Conservation (phyloP, 208 protist genomes). For the Eutreptiella sp. region DNA sequence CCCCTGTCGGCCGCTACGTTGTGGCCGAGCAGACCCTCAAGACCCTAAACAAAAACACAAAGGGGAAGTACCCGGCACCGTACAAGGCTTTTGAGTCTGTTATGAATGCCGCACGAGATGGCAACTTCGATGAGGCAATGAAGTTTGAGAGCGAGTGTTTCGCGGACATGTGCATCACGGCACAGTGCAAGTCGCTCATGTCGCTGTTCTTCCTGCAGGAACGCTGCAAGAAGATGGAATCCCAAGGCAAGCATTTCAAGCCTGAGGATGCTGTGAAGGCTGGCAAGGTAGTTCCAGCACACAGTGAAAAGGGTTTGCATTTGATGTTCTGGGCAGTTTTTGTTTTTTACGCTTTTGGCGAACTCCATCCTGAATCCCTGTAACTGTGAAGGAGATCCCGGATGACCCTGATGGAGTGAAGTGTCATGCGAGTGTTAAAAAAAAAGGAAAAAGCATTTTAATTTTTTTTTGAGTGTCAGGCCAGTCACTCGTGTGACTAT, state of each 20-base stretch:
- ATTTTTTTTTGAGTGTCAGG: too few species aligned
- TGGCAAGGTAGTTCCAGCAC: too few species aligned
- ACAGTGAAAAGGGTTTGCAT: too few species aligned
- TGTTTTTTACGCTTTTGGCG: too few species aligned
- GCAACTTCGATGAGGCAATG: conserved; percentile 46
- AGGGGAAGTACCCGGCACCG: conserved; percentile 84
- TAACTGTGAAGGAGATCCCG: too few species aligned
- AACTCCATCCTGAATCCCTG: too few species aligned
- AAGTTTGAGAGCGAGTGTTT: conserved; percentile 64
- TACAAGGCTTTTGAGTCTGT: conserved; percentile 79
- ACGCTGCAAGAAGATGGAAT: conserved; percentile 72
- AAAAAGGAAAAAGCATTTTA: too few species aligned
- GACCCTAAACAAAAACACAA: conserved; percentile 73
- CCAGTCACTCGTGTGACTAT: too few species aligned
- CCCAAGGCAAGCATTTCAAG: conserved; percentile 33
- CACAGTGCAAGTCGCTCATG: conserved; percentile 76
- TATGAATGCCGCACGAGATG: conserved; percentile 59
- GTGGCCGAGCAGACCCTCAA: conserved; percentile 49
- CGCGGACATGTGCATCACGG: conserved; percentile 59
- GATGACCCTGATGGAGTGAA: too few species aligned
- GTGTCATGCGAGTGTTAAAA: too few species aligned
- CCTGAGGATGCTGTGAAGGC: conserved; percentile 24
- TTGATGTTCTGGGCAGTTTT: too few species aligned
- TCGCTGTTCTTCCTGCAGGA: conserved; percentile 79
- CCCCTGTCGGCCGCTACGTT: conserved; percentile 51